phyloP scores from a whole-genome alignment of 352 stramenopile species.

The Peronosclerospora sorghi region DNA sequence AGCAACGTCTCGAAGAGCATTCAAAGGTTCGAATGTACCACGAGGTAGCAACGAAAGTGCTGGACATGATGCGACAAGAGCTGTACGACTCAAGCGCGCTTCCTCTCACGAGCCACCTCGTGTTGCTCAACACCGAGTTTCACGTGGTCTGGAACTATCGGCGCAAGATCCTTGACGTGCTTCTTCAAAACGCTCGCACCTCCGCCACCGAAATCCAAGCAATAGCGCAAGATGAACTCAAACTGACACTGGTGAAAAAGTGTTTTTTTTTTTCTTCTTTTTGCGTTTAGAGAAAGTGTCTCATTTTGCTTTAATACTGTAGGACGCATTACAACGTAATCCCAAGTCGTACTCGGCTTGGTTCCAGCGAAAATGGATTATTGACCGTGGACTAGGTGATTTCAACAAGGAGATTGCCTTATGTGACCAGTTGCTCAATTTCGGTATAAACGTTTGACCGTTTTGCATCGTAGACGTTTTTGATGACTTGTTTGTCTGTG shows the following conservation, averaged over 20 bases:
- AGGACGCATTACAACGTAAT: constrained; percentile 90
- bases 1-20: constrained; percentile 49
- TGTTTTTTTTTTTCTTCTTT: neutral
- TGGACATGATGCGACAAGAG: constrained; percentile 45
- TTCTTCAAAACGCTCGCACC: constrained; percentile 19
- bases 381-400: constrained; percentile 57
- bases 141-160: constrained; percentile 96
- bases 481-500: constrained; percentile 14
- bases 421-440: constrained; percentile 62
- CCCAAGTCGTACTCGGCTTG: constrained; percentile 95
- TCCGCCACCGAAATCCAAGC: constrained; percentile 20
- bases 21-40: constrained; percentile 65
- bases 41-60: constrained; percentile 60
- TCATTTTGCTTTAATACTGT: no score
- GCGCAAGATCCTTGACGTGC: constrained; percentile 79
- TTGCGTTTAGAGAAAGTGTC: neutral
- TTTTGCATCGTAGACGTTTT: constrained; percentile 39
- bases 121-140: constrained; percentile 95
- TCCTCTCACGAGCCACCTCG: constrained; percentile 85
- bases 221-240: constrained; percentile 80
- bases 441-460: constrained; percentile 45
- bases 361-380: constrained; percentile 82
- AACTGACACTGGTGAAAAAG: constrained; percentile 49
- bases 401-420: constrained; percentile 65
- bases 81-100: constrained; percentile 44